Evolutionary conservation across 345 rosid genomes (phyloP), one percentile per base, ranked within the genome.

Genomic region (Citrus inodora): DNA sequence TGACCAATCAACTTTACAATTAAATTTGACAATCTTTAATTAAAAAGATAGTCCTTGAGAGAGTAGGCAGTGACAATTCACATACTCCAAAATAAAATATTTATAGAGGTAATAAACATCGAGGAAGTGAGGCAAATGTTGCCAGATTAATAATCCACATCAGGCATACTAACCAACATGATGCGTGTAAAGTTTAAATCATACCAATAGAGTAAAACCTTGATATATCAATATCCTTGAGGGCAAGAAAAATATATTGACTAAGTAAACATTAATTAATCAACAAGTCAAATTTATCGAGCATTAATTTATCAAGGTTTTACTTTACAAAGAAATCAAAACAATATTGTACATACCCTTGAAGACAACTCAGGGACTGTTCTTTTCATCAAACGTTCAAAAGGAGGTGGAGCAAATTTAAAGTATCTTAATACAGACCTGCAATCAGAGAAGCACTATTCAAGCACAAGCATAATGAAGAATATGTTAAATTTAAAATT

Each of bases 361-460:
- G 14, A 69, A 40, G 83, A 79, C n/a, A 79, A 80, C 78, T 85
- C 85, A 10, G 69, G 77, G 79, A 70, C 69, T 6, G 42, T 64
- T 64, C 80, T 83, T 51, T 85, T 80, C 71, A 70, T 80, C 87
- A 87, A 85, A 81, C 94, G 92, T 78, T 88, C 79, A 76, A 91
- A 92, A 56, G 98, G 98, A 71, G 97, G 90, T 4, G 96, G 96
- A 77, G 97, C 91, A 81, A 88, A 85, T 81, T 87, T 80, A 81
- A 95, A 93, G 85, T 93, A 95, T 77, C 66, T 75, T 68, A 88
- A 85, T 32, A 91, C 80, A 82, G 92, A 88, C 92, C 98, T 95
- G 89, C 71, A 84, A 46, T 35, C 79, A 81, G 69, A 68, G 37
- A 78, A 48, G 67, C 24, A 66, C 38, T 56, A 25, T 24, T 72